phyloP scores from a whole-genome alignment of 1,139 yeast species.

The Saccharomyces hybrid region DNA sequence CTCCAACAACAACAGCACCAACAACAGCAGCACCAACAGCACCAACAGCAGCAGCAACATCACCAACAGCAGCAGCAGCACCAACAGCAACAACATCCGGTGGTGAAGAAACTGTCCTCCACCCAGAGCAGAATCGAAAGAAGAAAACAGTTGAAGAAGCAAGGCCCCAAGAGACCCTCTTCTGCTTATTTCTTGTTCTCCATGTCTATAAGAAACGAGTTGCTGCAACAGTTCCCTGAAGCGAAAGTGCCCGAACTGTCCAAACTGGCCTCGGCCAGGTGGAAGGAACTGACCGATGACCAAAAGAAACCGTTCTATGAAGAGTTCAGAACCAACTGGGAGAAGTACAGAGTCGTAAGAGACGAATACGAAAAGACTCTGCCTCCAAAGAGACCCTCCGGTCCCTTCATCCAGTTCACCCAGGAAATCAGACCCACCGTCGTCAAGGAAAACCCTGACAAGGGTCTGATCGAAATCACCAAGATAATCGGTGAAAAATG shows the following conservation, averaged over 20 bases:
- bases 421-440: conserved; percentile 30
- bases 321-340: conserved; percentile 31
- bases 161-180: conserved; percentile 34
- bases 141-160: conserved; percentile 30
- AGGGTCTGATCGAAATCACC: conserved; percentile 31
- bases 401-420: conserved; percentile 32
- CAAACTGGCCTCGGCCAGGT: conserved; percentile 31
- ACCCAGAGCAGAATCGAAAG: conserved; percentile 32
- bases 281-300: conserved; percentile 30
- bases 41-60: conserved; percentile 4
- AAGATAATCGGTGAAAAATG: conserved; percentile 32
- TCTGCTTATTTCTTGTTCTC: conserved; percentile 33
- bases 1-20: neutral
- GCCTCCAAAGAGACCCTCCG: conserved; percentile 34
- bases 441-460: conserved; percentile 30
- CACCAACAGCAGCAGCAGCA: conserved; percentile 2
- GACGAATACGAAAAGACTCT: conserved; percentile 31
- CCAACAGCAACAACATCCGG: neutral
- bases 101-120: conserved; percentile 27
- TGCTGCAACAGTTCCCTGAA: conserved; percentile 29
- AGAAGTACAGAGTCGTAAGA: conserved; percentile 29
- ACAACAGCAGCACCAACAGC: conserved; percentile 4
- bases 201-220: conserved; percentile 29
- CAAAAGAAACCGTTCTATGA: conserved; percentile 31
- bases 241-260: conserved; percentile 33